Percentiles rank a stretch among this genome's conserved stretches.
These are phyloP conservation scores for Ophiostoma pallidulum DNA, from an alignment of 2,329 filamentous ascomycete genomes.

Conservation along the genomic window DNA sequence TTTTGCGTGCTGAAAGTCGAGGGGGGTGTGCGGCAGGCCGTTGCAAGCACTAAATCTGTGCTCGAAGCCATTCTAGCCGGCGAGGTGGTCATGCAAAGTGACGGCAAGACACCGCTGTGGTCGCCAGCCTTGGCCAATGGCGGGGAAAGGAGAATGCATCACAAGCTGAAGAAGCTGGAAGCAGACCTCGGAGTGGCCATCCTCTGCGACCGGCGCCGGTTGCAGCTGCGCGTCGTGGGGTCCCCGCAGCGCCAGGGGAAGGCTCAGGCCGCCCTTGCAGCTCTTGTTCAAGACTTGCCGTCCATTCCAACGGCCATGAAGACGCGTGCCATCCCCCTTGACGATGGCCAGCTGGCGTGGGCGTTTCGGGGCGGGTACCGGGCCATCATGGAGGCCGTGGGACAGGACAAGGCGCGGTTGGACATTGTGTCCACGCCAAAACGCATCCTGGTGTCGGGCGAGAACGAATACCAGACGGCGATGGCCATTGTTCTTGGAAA, in stretches of 20 bases:
- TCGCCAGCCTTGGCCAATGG: constrained; percentile 12
- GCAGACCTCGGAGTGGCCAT: constrained; percentile 21
- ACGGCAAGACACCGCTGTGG: constrained; percentile 18
- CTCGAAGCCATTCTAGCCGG: constrained; percentile 26
- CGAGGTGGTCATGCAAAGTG: constrained; percentile 20
- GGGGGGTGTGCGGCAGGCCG: constrained; percentile 22
- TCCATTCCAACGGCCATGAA: not conserved
- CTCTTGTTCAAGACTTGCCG: constrained; percentile 1
- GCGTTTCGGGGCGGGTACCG: constrained; percentile 26
- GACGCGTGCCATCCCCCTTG: constrained; percentile 20
- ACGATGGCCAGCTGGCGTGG: constrained; percentile 21
- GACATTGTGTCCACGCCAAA: constrained; percentile 25
- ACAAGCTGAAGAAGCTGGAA: constrained; percentile 20
- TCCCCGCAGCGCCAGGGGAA: constrained; percentile 2
- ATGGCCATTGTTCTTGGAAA: not conserved
- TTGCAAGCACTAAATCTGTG: constrained; percentile 24
- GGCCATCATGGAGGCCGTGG: constrained; percentile 20
- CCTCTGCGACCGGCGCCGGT: constrained; percentile 22
- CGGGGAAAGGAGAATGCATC: no score
- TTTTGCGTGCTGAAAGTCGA: constrained; percentile 30
- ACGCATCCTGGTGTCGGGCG: constrained; percentile 24
- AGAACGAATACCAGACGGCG: not conserved
- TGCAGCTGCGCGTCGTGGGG: constrained; percentile 24
- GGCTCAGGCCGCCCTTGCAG: constrained; percentile 12
- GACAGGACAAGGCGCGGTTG: constrained; percentile 22